A percentile compares a stretch with the other conserved stretches of the same genome.
Conservation (phyloP, 305 asterid genomes). For the Solanum hybrid region DNA sequence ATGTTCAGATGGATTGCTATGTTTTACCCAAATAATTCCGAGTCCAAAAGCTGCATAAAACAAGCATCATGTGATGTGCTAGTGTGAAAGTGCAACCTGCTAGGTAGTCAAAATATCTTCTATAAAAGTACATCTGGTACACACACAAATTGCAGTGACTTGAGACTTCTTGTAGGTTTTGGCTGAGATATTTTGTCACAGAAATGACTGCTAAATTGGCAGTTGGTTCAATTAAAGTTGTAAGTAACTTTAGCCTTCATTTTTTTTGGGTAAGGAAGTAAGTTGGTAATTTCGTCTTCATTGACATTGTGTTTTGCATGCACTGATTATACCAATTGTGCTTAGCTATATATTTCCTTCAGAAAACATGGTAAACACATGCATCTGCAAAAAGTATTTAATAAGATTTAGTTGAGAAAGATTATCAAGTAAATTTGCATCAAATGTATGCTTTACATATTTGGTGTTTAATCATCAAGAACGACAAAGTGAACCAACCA, state of each 20-base stretch:
- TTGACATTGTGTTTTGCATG: neutral
- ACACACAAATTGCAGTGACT: neutral
- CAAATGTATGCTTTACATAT: neutral
- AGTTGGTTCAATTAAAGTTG: neutral
- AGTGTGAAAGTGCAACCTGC: neutral
- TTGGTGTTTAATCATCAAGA: neutral
- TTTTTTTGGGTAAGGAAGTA: neutral
- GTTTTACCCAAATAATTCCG: neutral
- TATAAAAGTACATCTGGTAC: neutral
- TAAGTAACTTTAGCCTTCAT: neutral
- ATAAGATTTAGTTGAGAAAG: neutral
- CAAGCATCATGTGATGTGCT: neutral
- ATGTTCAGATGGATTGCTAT: neutral
- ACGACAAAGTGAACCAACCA: neutral
- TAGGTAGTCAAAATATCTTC: neutral
- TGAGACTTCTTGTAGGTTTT: neutral
- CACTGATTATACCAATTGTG: neutral
- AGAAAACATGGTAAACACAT: neutral
- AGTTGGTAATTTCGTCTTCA: neutral
- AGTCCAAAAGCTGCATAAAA: conserved; percentile 1
- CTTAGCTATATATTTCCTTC: neutral
- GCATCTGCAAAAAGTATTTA: neutral
- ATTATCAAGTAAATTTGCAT: neutral
- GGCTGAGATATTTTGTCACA: neutral
- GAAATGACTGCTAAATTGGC: neutral